Conservation (phyloP, 371 early-diverging fungal genomes). For the Actinomortierella wolfii region DNA sequence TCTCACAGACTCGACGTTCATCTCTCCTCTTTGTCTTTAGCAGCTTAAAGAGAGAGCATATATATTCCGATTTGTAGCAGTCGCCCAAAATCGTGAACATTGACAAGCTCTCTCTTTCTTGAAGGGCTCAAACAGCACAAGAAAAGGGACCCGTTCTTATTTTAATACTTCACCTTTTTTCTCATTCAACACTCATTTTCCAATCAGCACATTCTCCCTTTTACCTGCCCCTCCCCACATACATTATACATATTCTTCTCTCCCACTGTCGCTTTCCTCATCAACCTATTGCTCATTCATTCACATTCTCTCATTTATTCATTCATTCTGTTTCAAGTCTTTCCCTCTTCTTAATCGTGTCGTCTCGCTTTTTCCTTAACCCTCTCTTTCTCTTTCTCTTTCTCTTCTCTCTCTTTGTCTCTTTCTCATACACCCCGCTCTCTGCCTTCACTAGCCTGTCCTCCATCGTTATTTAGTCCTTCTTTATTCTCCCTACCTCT, state of each 20-base stretch:
- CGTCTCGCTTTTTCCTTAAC: conserved; percentile 1
- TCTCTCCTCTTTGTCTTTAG: neutral
- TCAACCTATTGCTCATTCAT: neutral
- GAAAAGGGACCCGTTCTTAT: conserved; percentile 2
- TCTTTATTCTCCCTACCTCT: conserved; percentile 7
- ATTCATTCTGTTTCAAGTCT: neutral
- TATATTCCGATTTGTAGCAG: too few relatives aligned
- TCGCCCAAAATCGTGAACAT: too few relatives aligned
- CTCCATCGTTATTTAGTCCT: neutral
- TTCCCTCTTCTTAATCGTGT: conserved; percentile 2
- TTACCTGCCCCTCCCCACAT: neutral
- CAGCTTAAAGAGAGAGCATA: neutral
- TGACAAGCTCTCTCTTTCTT: neutral
- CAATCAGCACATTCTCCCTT: neutral
- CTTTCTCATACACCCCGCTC: neutral
- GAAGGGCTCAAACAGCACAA: neutral
- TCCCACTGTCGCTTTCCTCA: conserved; percentile 2
- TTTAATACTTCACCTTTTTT: neutral
- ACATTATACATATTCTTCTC: neutral
- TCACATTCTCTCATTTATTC: neutral
- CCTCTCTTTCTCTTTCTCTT: conserved; percentile 1
- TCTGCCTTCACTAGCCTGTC: neutral
- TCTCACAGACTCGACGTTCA: neutral
- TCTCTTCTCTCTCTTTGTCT: conserved; percentile 1
- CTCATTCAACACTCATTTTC: neutral